Evolutionary conservation across 495 filamentous ascomycete species (phyloP), one percentile per base, ranked within the genome.

Genomic region (Penicillium goetzii): DNA sequence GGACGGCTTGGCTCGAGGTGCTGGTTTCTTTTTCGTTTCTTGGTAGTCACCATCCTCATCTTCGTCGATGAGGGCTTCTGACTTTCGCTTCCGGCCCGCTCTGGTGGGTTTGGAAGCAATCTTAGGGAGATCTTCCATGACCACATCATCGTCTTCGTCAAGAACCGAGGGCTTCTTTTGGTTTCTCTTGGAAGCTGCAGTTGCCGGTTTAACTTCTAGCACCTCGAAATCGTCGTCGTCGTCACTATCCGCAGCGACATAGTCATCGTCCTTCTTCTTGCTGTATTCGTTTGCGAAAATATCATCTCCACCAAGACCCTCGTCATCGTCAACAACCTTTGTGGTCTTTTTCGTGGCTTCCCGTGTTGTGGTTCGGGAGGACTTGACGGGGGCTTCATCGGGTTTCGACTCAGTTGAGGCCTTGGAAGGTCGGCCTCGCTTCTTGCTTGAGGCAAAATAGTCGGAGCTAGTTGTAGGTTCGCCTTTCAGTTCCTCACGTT

Each of bases 211-310:
- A 19, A 76, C 76, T 8, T 73, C 70, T 14, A 77, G 70, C 17
- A 75, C 68, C 41, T 77, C 78, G 40, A 78, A 74, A 51, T 77
- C 75, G 45, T 81, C 78, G 54, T 81, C 87, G 40, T 86, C 62
- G 26, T 56, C 82, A 57, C 81, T 85, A 36, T 87, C 85, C 59
- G 87, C 87, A 28, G 79, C 83, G 36, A 91, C 88, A 50, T 89
- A 89, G 66, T 89, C 87, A 65, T 91, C 89, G 58, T 89, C 87
- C 45, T 85, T 85, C 69, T 86, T 89, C 62, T 87, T 90, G 53
- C 77, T 76, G 59, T 83, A 85, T 53, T 89, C 88, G 0, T 85
- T 84, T 2, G 85, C 86, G 69, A 88, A 90, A 17, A 92, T 89
- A 66, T 93, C 90, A 61, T 92, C 90, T 14, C 81, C 86, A 6